Evolutionary conservation across 805 yeast genomes (phyloP).

Genomic region (Monosporozyma aerobia): DNA sequence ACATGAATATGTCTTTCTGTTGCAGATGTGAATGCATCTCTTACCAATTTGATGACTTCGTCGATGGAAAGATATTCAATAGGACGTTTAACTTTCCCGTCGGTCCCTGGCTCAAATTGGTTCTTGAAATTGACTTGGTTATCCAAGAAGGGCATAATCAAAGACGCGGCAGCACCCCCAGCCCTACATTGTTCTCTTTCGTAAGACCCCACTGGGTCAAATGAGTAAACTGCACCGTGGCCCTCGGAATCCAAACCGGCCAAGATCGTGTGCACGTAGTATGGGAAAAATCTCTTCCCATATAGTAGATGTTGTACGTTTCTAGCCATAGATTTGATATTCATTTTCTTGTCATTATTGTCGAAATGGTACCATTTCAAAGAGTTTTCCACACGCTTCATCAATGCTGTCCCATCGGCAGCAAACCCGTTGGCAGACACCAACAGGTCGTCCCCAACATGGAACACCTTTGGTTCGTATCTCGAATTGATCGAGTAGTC

Average conservation of each 20-base stretch:
- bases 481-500: conserved; percentile 93
- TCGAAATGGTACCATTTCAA: conserved; percentile 90
- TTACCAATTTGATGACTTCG: conserved; percentile 78
- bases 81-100: conserved; percentile 56
- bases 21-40: conserved; percentile 91
- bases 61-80: conserved; percentile 62
- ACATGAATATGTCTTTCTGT: conserved; percentile 98
- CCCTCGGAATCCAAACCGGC: conserved; percentile 87
- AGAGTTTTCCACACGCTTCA: conserved; percentile 55
- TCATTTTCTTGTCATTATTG: conserved; percentile 59
- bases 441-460: conserved; percentile 78
- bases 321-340: conserved; percentile 73
- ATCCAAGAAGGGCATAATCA: conserved; percentile 95
- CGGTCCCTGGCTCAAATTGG: conserved; percentile 72
- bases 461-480: conserved; percentile 80
- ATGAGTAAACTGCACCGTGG: conserved; percentile 88
- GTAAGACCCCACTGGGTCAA: conserved; percentile 96
- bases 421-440: conserved; percentile 94
- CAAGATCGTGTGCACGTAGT: conserved; percentile 87
- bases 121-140: conserved; percentile 95
- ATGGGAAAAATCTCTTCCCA: conserved; percentile 93
- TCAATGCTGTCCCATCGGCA: conserved; percentile 85
- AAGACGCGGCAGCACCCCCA: conserved; percentile 93
- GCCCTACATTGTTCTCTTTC: conserved; percentile 97
- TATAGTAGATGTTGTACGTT: conserved; percentile 82